These are phyloP conservation scores for Coemansia sp. DNA, from an alignment of 192 early-diverging fungal species.

Conservation along the genomic window DNA sequence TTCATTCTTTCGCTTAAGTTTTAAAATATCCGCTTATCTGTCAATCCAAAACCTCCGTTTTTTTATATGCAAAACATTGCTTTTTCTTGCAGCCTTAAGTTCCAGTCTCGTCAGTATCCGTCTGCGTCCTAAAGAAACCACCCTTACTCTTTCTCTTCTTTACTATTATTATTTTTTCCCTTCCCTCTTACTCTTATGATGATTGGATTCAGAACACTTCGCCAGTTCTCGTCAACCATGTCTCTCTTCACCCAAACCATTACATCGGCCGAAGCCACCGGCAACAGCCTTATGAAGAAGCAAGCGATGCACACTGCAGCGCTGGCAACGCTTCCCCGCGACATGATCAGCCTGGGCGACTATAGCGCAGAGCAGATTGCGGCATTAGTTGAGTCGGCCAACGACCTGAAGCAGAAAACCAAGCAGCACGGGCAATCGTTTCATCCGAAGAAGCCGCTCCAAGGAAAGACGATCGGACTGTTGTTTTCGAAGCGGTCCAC, in stretches of 20 bases:
- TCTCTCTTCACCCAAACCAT: constrained; percentile 19
- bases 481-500: constrained; percentile 97
- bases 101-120: no score
- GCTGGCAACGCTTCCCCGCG: constrained; percentile 33
- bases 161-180: neutral
- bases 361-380: constrained; percentile 78
- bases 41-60: no score
- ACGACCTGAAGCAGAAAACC: constrained; percentile 76
- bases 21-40: no score
- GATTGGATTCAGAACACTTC: constrained; percentile 29
- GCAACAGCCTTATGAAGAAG: neutral
- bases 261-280: constrained; percentile 9
- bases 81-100: no score
- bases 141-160: neutral
- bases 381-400: constrained; percentile 74
- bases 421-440: constrained; percentile 60
- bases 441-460: constrained; percentile 61
- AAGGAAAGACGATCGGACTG: constrained; percentile 87
- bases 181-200: constrained; percentile 11
- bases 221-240: constrained; percentile 22
- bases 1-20: no score
- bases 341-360: constrained; percentile 71
- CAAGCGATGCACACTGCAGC: constrained; percentile 16
- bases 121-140: no score
- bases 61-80: no score